Evolutionary conservation across 257 asterid species (phyloP), one percentile per base, ranked within the genome.

Genomic region (Echium plantagineum): DNA sequence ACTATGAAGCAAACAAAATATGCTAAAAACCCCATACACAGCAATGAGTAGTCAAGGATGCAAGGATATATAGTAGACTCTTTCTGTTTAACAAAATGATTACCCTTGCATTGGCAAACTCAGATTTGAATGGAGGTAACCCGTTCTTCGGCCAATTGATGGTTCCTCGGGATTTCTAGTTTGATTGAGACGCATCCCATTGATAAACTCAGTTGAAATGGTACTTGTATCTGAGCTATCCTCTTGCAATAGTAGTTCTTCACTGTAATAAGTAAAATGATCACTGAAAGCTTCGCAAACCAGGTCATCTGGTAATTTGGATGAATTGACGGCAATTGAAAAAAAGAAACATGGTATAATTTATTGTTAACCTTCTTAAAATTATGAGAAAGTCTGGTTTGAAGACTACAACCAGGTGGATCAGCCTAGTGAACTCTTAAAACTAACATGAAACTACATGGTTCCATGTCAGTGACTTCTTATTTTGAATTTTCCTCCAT

Each of bases 161-260:
- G 81, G 75, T 61, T 88, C 96, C 47, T 69, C 58, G 56, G 77
- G 62, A 58, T 65, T 75, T 42, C 64, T 61, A 74, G 80, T 74
- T 56, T 81, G 81, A 71, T 77, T 83, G 70, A 93, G 80, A 71
- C 72, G 80, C 86, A 86, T 67, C 69, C 83, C 87, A 75, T 71
- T 80, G 71, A 64, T 70, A 67, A 90, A 87, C 65, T 89, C 97
- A 69, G 72, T 76, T 32, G 84, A 32, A 76, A 89, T 64, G 80
- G 63, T 76, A 75, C 78, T 82, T 70, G 65, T 55, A 55, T 93
- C 97, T 47, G 87, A 77, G 77, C 65, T 74, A 67, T 93, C 95
- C 79, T 89, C 97, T 93, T 93, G 94, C 79, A 93, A 62, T 72
- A 93, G 83, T 69, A 77, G 80, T 76, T 93, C 99, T 71, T 89